phyloP scores from a whole-genome alignment of 2,329 filamentous ascomycete genomes.

The Oidium heveae region DNA sequence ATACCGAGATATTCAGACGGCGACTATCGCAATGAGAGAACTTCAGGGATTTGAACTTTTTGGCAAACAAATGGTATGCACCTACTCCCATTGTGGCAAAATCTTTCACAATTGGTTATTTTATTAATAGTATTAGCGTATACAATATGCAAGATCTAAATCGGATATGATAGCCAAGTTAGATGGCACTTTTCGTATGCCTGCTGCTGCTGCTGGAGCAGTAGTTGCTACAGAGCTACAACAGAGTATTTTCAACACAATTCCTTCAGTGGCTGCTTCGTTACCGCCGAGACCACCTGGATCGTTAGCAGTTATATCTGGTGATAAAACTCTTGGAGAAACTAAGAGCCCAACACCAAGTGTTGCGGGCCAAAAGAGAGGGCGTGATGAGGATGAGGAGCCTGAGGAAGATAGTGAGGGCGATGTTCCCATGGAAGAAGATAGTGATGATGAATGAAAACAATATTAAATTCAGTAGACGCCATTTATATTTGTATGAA shows the following conservation, averaged over 20 bases:
- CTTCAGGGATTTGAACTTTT: slow-evolving; percentile 71
- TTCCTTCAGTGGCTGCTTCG: slow-evolving; percentile 21
- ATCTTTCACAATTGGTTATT: not conserved
- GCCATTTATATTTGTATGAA: not conserved
- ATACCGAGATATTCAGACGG: slow-evolving; percentile 71
- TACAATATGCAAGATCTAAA: slow-evolving; percentile 73
- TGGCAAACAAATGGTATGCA: slow-evolving; percentile 56
- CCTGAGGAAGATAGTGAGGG: slow-evolving; percentile 52
- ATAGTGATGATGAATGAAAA: slow-evolving; percentile 15
- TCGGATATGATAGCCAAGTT: slow-evolving; percentile 76
- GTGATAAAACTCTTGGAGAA: slow-evolving; percentile 24
- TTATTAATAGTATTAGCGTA: slow-evolving; percentile 31
- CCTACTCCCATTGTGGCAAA: slow-evolving; percentile 25
- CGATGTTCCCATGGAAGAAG: slow-evolving; percentile 31
- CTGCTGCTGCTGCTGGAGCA: slow-evolving; percentile 26
- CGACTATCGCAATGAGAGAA: slow-evolving; percentile 77
- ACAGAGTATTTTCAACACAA: slow-evolving; percentile 56
- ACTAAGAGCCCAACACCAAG: slow-evolving; percentile 26
- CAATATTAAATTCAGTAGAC: not conserved
- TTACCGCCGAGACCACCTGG: slow-evolving; percentile 16
- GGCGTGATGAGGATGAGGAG: slow-evolving; percentile 38
- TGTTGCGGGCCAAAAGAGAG: slow-evolving; percentile 37
- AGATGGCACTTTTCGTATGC: slow-evolving; percentile 65
- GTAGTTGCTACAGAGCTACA: slow-evolving; percentile 48
- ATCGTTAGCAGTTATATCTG: slow-evolving; percentile 21